Base-by-base conservation (phyloP, 331 rosid genomes). In the Prunus yedoensis region DNA sequence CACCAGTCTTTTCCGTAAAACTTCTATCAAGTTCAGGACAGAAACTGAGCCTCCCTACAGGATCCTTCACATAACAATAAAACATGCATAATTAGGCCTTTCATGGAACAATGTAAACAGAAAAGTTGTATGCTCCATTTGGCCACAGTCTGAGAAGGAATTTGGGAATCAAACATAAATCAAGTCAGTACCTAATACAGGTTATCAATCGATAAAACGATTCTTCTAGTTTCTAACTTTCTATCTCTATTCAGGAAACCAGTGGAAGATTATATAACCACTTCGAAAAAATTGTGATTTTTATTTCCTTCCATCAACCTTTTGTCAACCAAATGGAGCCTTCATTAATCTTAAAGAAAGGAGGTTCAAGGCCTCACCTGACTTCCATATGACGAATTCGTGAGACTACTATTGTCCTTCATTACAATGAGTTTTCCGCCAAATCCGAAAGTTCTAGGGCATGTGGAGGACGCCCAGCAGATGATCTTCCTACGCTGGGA, bases 381-480 rank as follows among this genome's bases (percentile, higher is more conserved):
- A 80, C 84, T 83, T 77, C 91, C 96, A 73, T 77, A 85, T 3
- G 90, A 82, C 56, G 89, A 82, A 82, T 84, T 87, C 35, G 81
- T 80, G 77, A 76, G 56, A 46, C 73, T 73, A 80, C 86, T 85
- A 68, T 74, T 79, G 75, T 86, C 90, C 79, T 90, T 92, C 99
- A 89, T 87, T 79, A 94, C 66, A 32, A 94, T 66, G 82, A 94
- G 97, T 81, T 91, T 94, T 77, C 99, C 97, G 10, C 99, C 99
- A 80, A 94, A 94, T 23, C 99, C 97, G 32, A 94, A 94, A 45
- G 97, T 88, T 38, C 99, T 38, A 94, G 75, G 43, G 97, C 90
- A 88, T 91, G 99, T 65, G 93, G 85, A 78, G 99, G 99, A 41
- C 97, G 99, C 46, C 96, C 96, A 60, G 87, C 96, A 3, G 93